phyloP scores from a whole-genome alignment of 164 flowering plant genomes.

The Echeveria elegans region DNA sequence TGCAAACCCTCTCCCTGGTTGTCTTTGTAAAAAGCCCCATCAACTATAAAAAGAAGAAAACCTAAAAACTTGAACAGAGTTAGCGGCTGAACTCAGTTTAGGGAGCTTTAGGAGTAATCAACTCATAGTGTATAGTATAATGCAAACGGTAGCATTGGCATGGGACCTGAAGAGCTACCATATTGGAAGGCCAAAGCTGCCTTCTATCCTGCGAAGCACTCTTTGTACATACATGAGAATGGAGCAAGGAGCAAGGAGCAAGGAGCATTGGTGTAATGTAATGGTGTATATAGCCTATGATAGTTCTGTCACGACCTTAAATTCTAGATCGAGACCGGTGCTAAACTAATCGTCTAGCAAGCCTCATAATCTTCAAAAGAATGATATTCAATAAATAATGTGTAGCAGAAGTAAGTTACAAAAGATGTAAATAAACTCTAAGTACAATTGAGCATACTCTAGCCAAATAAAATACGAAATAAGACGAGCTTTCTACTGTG shows the following conservation, averaged over 20 bases:
- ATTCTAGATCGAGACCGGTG: no score
- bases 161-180: neutral
- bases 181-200: neutral
- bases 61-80: neutral
- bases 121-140: neutral
- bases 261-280: neutral
- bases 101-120: neutral
- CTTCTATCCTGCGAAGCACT: neutral
- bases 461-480: no score
- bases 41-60: neutral
- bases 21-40: conserved; percentile 23
- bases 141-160: neutral
- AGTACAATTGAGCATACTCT: no score
- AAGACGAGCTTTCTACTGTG: no score
- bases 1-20: conserved; percentile 43
- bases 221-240: neutral
- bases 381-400: no score
- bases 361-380: no score
- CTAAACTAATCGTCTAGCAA: no score
- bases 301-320: no score
- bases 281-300: no score
- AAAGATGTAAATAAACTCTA: no score
- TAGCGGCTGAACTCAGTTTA: neutral
- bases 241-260: neutral
- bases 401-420: no score